phyloP scores from a whole-genome alignment of 331 rosid species.

The Malus hybrid region DNA sequence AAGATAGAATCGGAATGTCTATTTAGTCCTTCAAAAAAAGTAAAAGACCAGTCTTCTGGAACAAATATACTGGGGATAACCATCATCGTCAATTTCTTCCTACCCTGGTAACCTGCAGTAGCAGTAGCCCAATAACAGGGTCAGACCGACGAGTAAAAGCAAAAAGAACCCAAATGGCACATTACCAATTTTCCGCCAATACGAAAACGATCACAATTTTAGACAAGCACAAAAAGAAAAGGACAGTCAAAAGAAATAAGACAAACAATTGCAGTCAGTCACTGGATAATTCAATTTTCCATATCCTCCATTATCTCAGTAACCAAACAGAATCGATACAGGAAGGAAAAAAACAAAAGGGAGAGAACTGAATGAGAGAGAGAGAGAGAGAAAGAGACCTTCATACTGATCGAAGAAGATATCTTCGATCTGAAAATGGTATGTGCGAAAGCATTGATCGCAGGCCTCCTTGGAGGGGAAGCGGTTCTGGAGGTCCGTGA shows the following conservation, averaged over 20 bases:
- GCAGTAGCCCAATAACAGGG: neutral
- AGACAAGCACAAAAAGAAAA: no score
- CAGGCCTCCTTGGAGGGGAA: constrained; percentile 56
- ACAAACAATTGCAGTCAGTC: no score
- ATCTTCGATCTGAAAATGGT: constrained; percentile 86
- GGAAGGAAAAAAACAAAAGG: no score
- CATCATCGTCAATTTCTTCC: constrained; percentile 84
- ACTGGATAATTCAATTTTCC: neutral
- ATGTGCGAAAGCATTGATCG: constrained; percentile 54
- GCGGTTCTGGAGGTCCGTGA: constrained; percentile 61
- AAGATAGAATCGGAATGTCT: constrained; percentile 80
- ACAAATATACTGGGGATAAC: constrained; percentile 93
- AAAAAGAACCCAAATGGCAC: neutral
- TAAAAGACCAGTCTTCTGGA: constrained; percentile 96
- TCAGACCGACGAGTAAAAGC: neutral
- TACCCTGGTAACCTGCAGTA: constrained; percentile 62
- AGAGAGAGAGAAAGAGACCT: constrained; percentile 23
- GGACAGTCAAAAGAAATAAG: no score
- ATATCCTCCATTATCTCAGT: neutral
- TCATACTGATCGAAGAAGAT: constrained; percentile 60
- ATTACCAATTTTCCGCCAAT: neutral
- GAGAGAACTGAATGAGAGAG: neutral
- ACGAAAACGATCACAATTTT: no score
- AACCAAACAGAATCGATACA: constrained; percentile 4
- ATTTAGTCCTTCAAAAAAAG: constrained; percentile 88